Percentiles rank a stretch among this genome's conserved stretches.
Evolutionary conservation across 2,329 filamentous ascomycete species (phyloP).

Genomic region (Colletotrichum sojae): DNA sequence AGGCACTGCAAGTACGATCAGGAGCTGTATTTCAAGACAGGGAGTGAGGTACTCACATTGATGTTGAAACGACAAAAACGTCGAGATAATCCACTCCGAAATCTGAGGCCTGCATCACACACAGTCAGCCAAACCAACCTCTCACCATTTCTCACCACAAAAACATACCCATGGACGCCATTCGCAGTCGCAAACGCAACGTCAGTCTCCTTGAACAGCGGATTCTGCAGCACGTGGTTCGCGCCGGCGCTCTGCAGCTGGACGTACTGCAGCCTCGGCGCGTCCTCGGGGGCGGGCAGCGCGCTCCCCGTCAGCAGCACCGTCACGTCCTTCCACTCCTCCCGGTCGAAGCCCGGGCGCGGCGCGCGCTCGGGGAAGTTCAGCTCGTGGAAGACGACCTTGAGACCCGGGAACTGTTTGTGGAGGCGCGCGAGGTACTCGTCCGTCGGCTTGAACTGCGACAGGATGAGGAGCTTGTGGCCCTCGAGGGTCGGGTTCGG

Average conservation of each 20-base stretch:
- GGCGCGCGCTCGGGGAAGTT: slow-evolving; percentile 48
- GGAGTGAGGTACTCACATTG: slow-evolving; percentile 52
- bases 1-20: slow-evolving; percentile 53
- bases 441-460: slow-evolving; percentile 49
- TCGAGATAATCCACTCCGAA: slow-evolving; percentile 69
- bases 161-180: slow-evolving; percentile 68
- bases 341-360: slow-evolving; percentile 45
- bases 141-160: not conserved
- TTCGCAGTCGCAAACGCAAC: slow-evolving; percentile 68
- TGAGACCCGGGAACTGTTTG: slow-evolving; percentile 59
- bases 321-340: slow-evolving; percentile 65
- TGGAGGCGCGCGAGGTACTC: slow-evolving; percentile 55
- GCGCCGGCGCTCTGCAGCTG: slow-evolving; percentile 69
- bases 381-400: slow-evolving; percentile 51
- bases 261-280: slow-evolving; percentile 65
- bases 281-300: slow-evolving; percentile 59
- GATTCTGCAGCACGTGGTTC: slow-evolving; percentile 62
- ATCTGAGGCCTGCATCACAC: slow-evolving; percentile 63
- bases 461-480: slow-evolving; percentile 63
- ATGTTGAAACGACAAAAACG: slow-evolving; percentile 65
- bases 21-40: not conserved
- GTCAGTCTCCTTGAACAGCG: slow-evolving; percentile 65
- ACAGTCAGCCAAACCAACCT: not conserved
- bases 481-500: slow-evolving; percentile 47
- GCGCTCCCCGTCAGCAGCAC: slow-evolving; percentile 60